A percentile compares a stretch with the other conserved stretches of the same genome.
phyloP scores from a whole-genome alignment of 805 yeast genomes.

The Nakazawaea holstii region DNA sequence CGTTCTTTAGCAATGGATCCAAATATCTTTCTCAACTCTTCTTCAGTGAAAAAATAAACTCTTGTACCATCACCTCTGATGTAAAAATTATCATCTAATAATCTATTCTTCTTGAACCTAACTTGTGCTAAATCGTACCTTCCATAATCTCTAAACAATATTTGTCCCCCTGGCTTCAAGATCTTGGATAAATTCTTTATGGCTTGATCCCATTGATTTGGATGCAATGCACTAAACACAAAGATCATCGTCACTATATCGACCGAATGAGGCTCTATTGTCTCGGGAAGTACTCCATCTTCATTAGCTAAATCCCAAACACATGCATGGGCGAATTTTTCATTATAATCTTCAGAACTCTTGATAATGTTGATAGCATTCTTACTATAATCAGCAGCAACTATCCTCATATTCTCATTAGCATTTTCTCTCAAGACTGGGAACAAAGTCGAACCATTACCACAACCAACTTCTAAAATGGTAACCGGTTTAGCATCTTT shows the following conservation, averaged over 20 bases:
- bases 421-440: slow-evolving; percentile 82
- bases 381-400: slow-evolving; percentile 86
- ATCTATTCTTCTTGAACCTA: slow-evolving; percentile 81
- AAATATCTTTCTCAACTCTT: slow-evolving; percentile 76
- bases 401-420: slow-evolving; percentile 66
- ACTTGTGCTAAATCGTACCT: slow-evolving; percentile 95
- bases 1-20: slow-evolving; percentile 58
- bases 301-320: slow-evolving; percentile 94
- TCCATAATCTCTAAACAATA: slow-evolving; percentile 91
- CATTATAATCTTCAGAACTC: slow-evolving; percentile 52
- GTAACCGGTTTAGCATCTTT: slow-evolving; percentile 59
- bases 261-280: slow-evolving; percentile 72
- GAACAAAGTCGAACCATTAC: slow-evolving; percentile 95
- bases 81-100: slow-evolving; percentile 88
- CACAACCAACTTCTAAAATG: slow-evolving; percentile 93
- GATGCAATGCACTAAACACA: slow-evolving; percentile 88
- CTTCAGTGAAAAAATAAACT: slow-evolving; percentile 95
- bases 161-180: slow-evolving; percentile 89
- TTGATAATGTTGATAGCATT: slow-evolving; percentile 86
- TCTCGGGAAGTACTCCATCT: slow-evolving; percentile 73
- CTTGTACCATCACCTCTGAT: slow-evolving; percentile 98
- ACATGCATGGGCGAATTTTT: slow-evolving; percentile 65
- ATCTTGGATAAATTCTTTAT: slow-evolving; percentile 61
- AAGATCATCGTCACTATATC: slow-evolving; percentile 94
- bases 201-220: slow-evolving; percentile 86